Evolutionary conservation across 345 rosid species (phyloP).

Genomic region (Ailanthus altissimus): DNA sequence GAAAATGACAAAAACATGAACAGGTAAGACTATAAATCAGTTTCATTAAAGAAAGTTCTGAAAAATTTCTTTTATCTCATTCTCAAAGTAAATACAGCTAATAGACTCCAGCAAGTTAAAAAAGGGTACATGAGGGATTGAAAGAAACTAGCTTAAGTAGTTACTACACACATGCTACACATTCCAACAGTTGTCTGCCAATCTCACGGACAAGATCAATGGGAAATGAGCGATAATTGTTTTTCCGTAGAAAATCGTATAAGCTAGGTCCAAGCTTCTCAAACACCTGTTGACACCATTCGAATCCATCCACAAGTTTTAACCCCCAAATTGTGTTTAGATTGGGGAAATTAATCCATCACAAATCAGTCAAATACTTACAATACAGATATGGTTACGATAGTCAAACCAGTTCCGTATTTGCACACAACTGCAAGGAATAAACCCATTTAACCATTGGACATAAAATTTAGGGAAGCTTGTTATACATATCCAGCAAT

Average conservation of each 20-base stretch:
- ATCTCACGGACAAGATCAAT: conserved; percentile 98
- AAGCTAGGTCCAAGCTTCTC: conserved; percentile 99
- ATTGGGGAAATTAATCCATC: conserved; percentile 65
- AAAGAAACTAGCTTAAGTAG: conserved; percentile 52
- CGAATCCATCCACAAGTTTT: conserved; percentile 68
- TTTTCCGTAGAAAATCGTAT: conserved; percentile 98
- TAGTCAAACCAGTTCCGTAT: conserved; percentile 99
- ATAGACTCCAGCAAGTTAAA: neutral
- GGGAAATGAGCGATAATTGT: conserved; percentile 97
- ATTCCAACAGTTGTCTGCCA: conserved; percentile 99
- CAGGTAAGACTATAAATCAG: neutral
- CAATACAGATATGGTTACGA: conserved; percentile 99
- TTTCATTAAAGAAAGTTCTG: neutral
- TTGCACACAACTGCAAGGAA: conserved; percentile 99
- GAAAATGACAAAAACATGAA: neutral
- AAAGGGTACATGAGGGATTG: conserved; percentile 12
- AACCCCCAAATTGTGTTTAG: conserved; percentile 60
- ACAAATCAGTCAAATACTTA: conserved; percentile 71
- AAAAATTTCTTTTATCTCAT: neutral
- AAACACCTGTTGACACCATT: conserved; percentile 92
- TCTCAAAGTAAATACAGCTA: neutral
- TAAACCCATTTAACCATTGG: conserved; percentile 71
- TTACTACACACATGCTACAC: conserved; percentile 98
- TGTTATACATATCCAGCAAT: conserved; percentile 17
- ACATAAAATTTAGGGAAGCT: conserved; percentile 22